Percentiles rank a stretch among this genome's conserved stretches.
Evolutionary conservation across 2,329 filamentous ascomycete genomes (phyloP).

Genomic region (Talaromyces pinophilus): DNA sequence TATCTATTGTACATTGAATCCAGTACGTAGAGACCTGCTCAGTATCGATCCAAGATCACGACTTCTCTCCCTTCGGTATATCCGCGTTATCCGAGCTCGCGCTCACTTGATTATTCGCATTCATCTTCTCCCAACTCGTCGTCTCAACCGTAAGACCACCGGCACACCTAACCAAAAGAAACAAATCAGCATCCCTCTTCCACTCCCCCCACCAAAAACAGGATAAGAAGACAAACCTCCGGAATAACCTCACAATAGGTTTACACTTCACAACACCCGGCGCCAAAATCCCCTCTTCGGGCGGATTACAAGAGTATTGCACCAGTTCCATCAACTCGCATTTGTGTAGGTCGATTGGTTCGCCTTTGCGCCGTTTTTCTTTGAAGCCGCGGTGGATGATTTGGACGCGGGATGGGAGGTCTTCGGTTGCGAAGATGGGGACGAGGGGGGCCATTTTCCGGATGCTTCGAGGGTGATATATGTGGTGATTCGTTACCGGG

Average conservation of each 20-base stretch:
- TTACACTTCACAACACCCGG: slow-evolving; percentile 54
- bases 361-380: slow-evolving; percentile 55
- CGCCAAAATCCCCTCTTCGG: slow-evolving; percentile 44
- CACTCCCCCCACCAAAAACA: not conserved
- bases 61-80: not conserved
- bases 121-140: slow-evolving; percentile 57
- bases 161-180: slow-evolving; percentile 43
- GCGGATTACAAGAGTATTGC: slow-evolving; percentile 63
- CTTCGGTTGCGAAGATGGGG: slow-evolving; percentile 54
- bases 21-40: not conserved
- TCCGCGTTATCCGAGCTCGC: not conserved
- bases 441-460: slow-evolving; percentile 57
- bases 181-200: slow-evolving; percentile 11
- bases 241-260: slow-evolving; percentile 60
- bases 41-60: not conserved
- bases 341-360: slow-evolving; percentile 52
- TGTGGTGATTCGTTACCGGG: not conserved
- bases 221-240: slow-evolving; percentile 48
- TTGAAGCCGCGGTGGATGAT: slow-evolving; percentile 46
- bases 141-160: slow-evolving; percentile 62
- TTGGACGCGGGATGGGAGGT: slow-evolving; percentile 56
- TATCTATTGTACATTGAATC: slow-evolving; percentile 22
- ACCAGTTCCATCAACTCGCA: slow-evolving; percentile 62
- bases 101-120: not conserved
- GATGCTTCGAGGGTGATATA: not conserved